Evolutionary conservation across 176 grass and related monocot species (phyloP).

Genomic region (Lolium multiflorum): DNA sequence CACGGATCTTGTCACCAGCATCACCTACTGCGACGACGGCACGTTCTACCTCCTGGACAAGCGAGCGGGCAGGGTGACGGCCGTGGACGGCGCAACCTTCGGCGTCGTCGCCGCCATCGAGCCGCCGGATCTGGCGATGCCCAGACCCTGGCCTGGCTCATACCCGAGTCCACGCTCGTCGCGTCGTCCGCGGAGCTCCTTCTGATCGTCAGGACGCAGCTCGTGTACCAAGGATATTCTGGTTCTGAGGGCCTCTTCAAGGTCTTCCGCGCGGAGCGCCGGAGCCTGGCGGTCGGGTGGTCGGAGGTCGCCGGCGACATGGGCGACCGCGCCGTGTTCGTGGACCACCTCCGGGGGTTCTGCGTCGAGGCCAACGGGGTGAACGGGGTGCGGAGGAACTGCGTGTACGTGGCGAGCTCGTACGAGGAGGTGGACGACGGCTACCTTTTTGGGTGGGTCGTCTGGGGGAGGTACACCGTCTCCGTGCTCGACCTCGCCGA

Average conservation of each 20-base stretch:
- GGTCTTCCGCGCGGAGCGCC: slow-evolving; percentile 17
- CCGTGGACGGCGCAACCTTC: not conserved
- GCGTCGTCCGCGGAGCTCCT: not conserved
- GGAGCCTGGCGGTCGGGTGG: not conserved
- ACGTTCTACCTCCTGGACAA: slow-evolving; percentile 29
- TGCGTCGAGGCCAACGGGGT: slow-evolving; percentile 29
- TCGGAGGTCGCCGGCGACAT: not conserved
- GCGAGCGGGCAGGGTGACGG: not conserved
- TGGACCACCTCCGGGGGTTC: slow-evolving; percentile 31
- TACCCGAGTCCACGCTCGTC: not conserved
- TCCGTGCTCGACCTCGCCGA: not conserved
- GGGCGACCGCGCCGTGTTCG: slow-evolving; percentile 24
- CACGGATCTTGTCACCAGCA: not conserved
- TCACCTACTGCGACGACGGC: slow-evolving; percentile 37
- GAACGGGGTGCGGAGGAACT: slow-evolving; percentile 20
- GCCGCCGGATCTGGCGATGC: not conserved
- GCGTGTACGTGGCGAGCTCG: slow-evolving; percentile 9
- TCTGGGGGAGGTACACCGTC: not conserved
- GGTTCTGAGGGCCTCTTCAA: not conserved
- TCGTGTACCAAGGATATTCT: not conserved
- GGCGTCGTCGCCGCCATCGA: not conserved
- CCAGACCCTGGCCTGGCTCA: not conserved
- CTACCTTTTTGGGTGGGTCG: not conserved
- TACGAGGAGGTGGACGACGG: not conserved
- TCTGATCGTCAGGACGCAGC: not conserved